A percentile compares a stretch with the other conserved stretches of the same genome.
Conservation (phyloP, 2,329 filamentous ascomycete species). For the Botryotinia narcissicola region DNA sequence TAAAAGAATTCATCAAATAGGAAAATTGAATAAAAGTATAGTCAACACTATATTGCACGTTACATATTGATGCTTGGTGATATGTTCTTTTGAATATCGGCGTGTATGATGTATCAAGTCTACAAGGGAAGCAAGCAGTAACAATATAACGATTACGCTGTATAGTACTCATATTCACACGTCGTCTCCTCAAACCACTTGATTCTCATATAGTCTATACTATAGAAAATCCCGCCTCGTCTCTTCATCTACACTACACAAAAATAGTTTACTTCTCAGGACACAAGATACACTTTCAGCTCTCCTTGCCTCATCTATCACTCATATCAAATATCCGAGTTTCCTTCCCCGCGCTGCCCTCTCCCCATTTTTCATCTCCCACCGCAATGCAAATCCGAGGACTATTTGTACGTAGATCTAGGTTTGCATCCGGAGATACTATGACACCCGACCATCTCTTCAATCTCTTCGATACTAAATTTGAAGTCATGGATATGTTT, state of each 20-base stretch:
- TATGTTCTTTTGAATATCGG: neutral
- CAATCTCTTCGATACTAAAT: no score
- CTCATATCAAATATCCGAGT: neutral
- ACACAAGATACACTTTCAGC: neutral
- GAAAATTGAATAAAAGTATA: neutral
- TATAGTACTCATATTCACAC: neutral
- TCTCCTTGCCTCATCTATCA: neutral
- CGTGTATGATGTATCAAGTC: neutral
- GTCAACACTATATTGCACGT: neutral
- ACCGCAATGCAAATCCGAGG: neutral
- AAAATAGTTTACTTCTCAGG: neutral
- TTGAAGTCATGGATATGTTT: no score
- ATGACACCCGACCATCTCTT: neutral
- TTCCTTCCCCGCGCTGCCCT: neutral
- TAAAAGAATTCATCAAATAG: conserved; percentile 7
- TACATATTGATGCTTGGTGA: neutral
- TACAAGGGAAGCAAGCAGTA: neutral
- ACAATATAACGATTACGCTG: neutral
- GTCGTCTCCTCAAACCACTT: neutral
- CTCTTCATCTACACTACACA: neutral
- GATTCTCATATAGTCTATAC: neutral
- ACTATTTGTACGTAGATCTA: no score
- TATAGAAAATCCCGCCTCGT: neutral
- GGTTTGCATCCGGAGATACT: fast-evolving
- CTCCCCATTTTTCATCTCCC: neutral